Evolutionary conservation across 1,139 yeast genomes (phyloP).

Genomic region (Diutina mesorugosa): DNA sequence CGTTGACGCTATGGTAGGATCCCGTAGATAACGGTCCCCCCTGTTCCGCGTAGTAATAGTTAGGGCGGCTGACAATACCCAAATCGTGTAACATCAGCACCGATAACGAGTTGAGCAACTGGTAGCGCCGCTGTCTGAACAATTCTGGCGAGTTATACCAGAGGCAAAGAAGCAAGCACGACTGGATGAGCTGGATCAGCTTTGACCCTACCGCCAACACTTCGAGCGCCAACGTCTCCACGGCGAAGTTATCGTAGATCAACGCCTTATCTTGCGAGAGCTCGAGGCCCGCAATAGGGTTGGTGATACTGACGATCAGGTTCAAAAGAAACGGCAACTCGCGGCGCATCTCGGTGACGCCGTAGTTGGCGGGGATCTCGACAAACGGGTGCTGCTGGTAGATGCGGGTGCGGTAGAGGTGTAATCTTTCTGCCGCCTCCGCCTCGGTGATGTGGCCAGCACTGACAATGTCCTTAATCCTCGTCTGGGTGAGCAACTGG

Average conservation of each 20-base stretch:
- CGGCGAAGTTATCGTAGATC: conserved; percentile 43
- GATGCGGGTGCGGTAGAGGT: conserved; percentile 26
- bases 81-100: conserved; percentile 65
- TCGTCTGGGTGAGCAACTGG: conserved; percentile 13
- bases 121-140: conserved; percentile 67
- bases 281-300: conserved; percentile 13
- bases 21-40: neutral
- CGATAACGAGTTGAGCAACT: conserved; percentile 52
- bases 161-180: conserved; percentile 45
- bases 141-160: conserved; percentile 85
- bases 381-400: conserved; percentile 41
- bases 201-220: conserved; percentile 63
- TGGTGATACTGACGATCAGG: conserved; percentile 51
- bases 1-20: conserved; percentile 12
- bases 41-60: conserved; percentile 17
- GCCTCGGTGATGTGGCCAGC: conserved; percentile 31
- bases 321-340: conserved; percentile 51
- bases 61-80: conserved; percentile 50
- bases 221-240: conserved; percentile 46
- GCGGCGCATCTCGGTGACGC: conserved; percentile 34
- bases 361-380: conserved; percentile 27
- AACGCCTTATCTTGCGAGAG: conserved; percentile 15
- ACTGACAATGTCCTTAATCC: conserved; percentile 29
- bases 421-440: conserved; percentile 37
- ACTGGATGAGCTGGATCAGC: conserved; percentile 52